Percentiles rank a stretch among this genome's conserved stretches.
Evolutionary conservation across 192 early-diverging fungal genomes (phyloP).

Genomic region (Chytriomyces hyalinus): DNA sequence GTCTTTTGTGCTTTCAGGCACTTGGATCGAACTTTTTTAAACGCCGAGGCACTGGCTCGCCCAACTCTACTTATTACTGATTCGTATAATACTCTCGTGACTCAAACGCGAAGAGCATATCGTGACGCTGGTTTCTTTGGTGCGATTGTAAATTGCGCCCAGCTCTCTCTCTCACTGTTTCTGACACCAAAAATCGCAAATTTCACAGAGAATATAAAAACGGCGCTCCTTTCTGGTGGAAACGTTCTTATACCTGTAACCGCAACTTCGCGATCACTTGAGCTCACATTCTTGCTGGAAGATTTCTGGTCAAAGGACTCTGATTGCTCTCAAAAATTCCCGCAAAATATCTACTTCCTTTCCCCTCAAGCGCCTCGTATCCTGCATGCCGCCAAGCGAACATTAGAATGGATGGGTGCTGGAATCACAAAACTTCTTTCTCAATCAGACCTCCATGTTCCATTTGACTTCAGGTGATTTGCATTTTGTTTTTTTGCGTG

Average conservation of each 20-base stretch:
- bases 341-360: conserved; percentile 69
- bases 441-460: conserved; percentile 72
- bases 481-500: conserved; percentile 7
- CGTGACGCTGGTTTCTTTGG: conserved; percentile 82
- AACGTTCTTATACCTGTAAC: conserved; percentile 91
- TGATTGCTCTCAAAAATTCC: conserved; percentile 61
- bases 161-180: neutral
- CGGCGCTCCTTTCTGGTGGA: conserved; percentile 66
- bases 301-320: conserved; percentile 74
- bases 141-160: conserved; percentile 34
- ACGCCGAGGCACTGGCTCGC: conserved; percentile 68
- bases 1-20: conserved; percentile 57
- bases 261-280: conserved; percentile 86
- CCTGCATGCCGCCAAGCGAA: conserved; percentile 84
- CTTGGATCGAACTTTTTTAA: conserved; percentile 74
- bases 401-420: conserved; percentile 96
- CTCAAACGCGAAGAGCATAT: conserved; percentile 53
- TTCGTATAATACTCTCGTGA: conserved; percentile 75
- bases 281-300: conserved; percentile 88
- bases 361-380: conserved; percentile 75
- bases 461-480: conserved; percentile 85
- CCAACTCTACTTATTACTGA: conserved; percentile 96
- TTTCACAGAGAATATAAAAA: conserved; percentile 64
- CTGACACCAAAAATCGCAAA: neutral
- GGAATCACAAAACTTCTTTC: conserved; percentile 73